phyloP scores from a whole-genome alignment of 1,284 basidiomycete species.

The Cryptococcus deneoformans region DNA sequence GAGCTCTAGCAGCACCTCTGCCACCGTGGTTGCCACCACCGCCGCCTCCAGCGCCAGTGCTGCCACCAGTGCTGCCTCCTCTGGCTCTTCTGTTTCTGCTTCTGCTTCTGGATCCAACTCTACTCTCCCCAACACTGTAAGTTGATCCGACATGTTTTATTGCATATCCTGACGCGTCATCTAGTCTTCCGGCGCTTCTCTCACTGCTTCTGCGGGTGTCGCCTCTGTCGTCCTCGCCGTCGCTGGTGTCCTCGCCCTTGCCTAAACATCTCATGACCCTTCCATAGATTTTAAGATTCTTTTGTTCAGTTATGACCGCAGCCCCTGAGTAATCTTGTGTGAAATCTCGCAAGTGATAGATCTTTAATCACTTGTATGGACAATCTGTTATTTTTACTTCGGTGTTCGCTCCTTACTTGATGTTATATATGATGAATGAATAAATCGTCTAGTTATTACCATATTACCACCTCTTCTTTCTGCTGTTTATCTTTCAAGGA shows the following conservation, averaged over 20 bases:
- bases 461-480: too few relatives aligned
- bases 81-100: too few relatives aligned
- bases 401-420: too few relatives aligned
- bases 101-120: conserved; percentile 14
- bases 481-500: too few relatives aligned
- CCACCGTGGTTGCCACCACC: conserved; percentile 3
- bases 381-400: too few relatives aligned
- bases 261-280: not conserved
- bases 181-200: not conserved
- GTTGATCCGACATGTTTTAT: not conserved
- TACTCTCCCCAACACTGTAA: conserved; percentile 1
- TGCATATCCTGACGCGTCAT: not conserved
- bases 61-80: conserved; percentile 16
- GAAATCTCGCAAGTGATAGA: too few relatives aligned
- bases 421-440: too few relatives aligned
- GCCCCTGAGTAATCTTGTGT: too few relatives aligned
- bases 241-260: conserved; percentile 19
- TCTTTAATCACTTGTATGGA: too few relatives aligned
- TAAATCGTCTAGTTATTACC: too few relatives aligned
- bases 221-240: conserved; percentile 19
- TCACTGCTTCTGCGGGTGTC: conserved; percentile 12
- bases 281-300: too few relatives aligned
- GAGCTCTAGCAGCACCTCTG: not conserved
- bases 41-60: conserved; percentile 12
- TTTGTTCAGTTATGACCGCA: too few relatives aligned